Evolutionary conservation across 306 rosid genomes (phyloP), one percentile per base, ranked within the genome.

Genomic region (Adenanthera pavonina): DNA sequence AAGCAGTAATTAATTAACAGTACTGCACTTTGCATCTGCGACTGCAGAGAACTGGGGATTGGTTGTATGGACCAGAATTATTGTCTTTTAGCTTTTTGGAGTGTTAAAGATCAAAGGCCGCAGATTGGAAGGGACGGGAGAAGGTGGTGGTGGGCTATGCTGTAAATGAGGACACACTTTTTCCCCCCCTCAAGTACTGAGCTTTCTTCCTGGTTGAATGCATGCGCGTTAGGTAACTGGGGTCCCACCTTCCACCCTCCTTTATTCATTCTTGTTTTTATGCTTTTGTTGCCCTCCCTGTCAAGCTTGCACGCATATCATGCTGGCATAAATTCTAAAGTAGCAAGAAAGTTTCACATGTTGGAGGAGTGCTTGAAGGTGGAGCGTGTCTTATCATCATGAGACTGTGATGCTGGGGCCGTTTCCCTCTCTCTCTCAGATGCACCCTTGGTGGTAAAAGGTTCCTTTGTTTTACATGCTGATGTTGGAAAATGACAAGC

Each of bases 161-260:
- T 89, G 90, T 82, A 86, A 88, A 91, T 85, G 88, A 89, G 78
- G 89, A 65, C 84, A 82, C 88, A 25, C 84, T 87, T 89, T 83
- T 80, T 74, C 66, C 54, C 82, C 70, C 69, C 13, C n/a, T n/a
- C 68, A 77, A 78, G 81, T 85, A 87, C 84, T 86, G 89, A 86
- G 86, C 69, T 87, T 76, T 83, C 77, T 83, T 78, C 86, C 84
- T 86, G 89, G 87, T 78, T 75, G 77, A 81, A 89, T 79, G 97
- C 97, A 93, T 90, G 97, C 97, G 97, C 88, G 92, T 90, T 84
- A 66, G 92, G 90, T 91, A 80, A 77, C 72, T 54, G 34, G 80
- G 97, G 97, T 62, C 93, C 97, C 90, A 89, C 93, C 61, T 57
- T 86, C 87, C 84, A 85, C 82, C 85, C 88, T 83, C 83, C 49